Conservation (phyloP, 805 yeast genomes). For the Metschnikowia santaceciliae region DNA sequence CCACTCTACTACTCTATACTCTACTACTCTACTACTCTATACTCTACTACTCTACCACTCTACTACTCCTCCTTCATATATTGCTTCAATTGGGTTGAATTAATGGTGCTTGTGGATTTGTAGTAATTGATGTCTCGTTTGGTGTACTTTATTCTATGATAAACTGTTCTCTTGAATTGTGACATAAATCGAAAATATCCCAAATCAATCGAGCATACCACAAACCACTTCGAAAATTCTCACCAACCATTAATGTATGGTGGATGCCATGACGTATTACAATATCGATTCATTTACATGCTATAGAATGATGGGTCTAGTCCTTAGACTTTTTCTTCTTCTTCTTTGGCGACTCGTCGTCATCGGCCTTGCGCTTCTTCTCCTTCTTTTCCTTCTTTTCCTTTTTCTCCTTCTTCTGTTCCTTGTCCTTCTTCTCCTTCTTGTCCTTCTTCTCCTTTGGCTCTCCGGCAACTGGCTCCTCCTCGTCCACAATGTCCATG, state of each 20-base stretch:
- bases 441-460: slow-evolving; percentile 15
- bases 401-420: slow-evolving; percentile 23
- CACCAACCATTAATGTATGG: too few species aligned
- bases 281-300: slow-evolving; percentile 12
- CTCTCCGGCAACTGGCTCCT: slow-evolving; percentile 13
- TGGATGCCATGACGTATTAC: neutral
- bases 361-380: slow-evolving; percentile 37
- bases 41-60: fast-evolving
- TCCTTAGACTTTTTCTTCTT: slow-evolving; percentile 47
- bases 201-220: too few species aligned
- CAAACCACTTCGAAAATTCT: too few species aligned
- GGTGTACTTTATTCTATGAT: too few species aligned
- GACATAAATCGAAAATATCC: too few species aligned
- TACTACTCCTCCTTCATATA: too few species aligned
- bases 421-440: neutral
- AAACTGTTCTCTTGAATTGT: too few species aligned
- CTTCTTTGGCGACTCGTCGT: slow-evolving; percentile 37
- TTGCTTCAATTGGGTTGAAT: too few species aligned
- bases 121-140: too few species aligned
- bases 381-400: slow-evolving; percentile 30
- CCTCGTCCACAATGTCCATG: slow-evolving; percentile 20
- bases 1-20: too few species aligned
- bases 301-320: slow-evolving; percentile 21
- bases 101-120: too few species aligned
- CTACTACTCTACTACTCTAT: too few species aligned